phyloP scores from a whole-genome alignment of 2,329 filamentous ascomycete genomes.

The Fusarium verrucosum region DNA sequence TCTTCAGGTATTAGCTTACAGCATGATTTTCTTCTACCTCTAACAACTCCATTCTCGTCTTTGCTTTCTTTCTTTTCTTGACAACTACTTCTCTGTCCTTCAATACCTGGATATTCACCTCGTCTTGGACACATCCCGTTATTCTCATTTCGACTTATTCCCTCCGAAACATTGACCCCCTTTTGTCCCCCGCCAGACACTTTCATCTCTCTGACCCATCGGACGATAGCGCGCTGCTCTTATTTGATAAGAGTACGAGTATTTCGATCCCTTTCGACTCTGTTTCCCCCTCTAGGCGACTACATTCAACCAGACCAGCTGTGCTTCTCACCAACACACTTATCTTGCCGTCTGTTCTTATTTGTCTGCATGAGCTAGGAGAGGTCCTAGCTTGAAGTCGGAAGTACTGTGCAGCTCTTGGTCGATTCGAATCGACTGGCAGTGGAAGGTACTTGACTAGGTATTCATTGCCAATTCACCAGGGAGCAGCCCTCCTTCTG shows the following conservation, averaged over 20 bases:
- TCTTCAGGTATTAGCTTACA: neutral
- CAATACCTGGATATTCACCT: neutral
- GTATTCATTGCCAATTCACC: constrained; percentile 9
- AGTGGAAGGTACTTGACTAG: neutral
- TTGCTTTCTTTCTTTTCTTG: constrained; percentile 1
- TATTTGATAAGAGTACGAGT: constrained; percentile 17
- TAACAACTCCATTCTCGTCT: constrained; percentile 3
- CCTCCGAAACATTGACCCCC: constrained; percentile 21
- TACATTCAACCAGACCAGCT: neutral
- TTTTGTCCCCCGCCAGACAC: constrained; percentile 28
- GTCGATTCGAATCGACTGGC: constrained; percentile 9
- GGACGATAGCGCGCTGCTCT: constrained; percentile 16
- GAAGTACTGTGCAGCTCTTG: neutral
- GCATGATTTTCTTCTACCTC: constrained; percentile 6
- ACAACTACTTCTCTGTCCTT: neutral
- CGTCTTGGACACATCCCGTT: constrained; percentile 17
- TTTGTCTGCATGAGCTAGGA: constrained; percentile 10
- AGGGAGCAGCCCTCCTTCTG: neutral
- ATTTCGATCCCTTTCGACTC: constrained; percentile 3
- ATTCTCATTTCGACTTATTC: constrained; percentile 21
- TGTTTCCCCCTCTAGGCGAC: neutral
- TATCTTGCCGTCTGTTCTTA: neutral
- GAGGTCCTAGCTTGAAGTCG: constrained; percentile 3
- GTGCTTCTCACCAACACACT: neutral
- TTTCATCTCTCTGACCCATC: constrained; percentile 25